Evolutionary conservation across 108 stramenopile species (phyloP).

Genomic region (Cyclostephanos tholiformis): DNA sequence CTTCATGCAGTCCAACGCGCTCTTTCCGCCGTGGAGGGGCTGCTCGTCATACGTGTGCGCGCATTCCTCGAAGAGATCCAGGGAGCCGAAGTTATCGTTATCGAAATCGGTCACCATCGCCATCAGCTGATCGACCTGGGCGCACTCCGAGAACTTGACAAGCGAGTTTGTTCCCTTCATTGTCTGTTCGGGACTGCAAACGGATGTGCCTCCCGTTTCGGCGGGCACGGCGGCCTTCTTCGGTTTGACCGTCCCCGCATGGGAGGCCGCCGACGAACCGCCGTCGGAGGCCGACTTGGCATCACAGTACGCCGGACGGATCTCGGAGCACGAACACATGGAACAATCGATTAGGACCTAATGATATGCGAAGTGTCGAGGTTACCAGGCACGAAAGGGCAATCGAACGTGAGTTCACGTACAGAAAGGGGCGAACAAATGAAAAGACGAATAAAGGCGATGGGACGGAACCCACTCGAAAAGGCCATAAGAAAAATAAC

Average conservation of each 20-base stretch:
- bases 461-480: background rate
- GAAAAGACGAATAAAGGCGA: slow-evolving; percentile 21
- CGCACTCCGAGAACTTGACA: slow-evolving; percentile 69
- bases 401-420: background rate
- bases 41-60: slow-evolving; percentile 69
- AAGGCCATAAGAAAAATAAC: background rate
- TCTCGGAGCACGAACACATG: slow-evolving; percentile 78
- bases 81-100: slow-evolving; percentile 84
- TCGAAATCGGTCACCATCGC: slow-evolving; percentile 84
- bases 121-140: slow-evolving; percentile 61
- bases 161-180: slow-evolving; percentile 63
- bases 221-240: slow-evolving; percentile 19
- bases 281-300: slow-evolving; percentile 40
- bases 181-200: slow-evolving; percentile 68
- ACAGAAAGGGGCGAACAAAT: background rate
- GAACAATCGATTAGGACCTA: slow-evolving; percentile 78
- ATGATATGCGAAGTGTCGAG: slow-evolving; percentile 32
- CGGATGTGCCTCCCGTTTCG: slow-evolving; percentile 36
- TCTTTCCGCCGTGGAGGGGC: slow-evolving; percentile 67
- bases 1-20: slow-evolving; percentile 84
- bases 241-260: slow-evolving; percentile 40
- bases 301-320: slow-evolving; percentile 59
- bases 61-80: slow-evolving; percentile 88
- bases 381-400: slow-evolving; percentile 31
- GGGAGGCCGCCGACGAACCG: slow-evolving; percentile 44